phyloP scores from a whole-genome alignment of 371 early-diverging fungal species.

The Syncephalastrum sp. region DNA sequence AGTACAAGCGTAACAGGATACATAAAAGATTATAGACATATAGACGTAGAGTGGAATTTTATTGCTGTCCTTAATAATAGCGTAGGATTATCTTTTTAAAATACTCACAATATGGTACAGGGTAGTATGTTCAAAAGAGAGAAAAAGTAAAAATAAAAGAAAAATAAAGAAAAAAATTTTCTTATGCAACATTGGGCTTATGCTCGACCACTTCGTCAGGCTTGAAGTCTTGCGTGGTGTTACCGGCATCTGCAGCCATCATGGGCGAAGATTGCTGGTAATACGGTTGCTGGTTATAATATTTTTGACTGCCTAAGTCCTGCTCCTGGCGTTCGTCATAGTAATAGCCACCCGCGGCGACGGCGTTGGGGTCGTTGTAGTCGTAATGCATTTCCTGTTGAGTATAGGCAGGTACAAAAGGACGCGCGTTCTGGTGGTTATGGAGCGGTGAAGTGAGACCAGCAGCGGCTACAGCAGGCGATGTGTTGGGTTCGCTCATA shows the following conservation, averaged over 20 bases:
- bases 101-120: no score
- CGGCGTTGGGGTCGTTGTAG: background rate
- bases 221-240: background rate
- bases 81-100: no score
- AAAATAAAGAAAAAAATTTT: background rate
- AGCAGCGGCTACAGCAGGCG: no score
- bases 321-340: background rate
- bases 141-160: no score
- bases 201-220: constrained; percentile 5
- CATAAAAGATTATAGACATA: no score
- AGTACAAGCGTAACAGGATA: no score
- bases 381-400: background rate
- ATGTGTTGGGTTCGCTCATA: constrained; percentile 5
- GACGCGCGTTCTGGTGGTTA: constrained; percentile 9
- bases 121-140: no score
- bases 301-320: background rate
- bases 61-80: no score
- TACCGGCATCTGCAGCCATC: background rate
- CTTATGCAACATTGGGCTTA: constrained; percentile 7
- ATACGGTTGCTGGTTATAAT: constrained; percentile 2
- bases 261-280: constrained; percentile 2
- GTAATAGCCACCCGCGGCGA: background rate
- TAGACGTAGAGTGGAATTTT: no score
- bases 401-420: constrained; percentile 6
- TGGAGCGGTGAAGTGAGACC: background rate